Base-by-base conservation (phyloP, 495 filamentous ascomycete genomes). In the Xylaria grammica region DNA sequence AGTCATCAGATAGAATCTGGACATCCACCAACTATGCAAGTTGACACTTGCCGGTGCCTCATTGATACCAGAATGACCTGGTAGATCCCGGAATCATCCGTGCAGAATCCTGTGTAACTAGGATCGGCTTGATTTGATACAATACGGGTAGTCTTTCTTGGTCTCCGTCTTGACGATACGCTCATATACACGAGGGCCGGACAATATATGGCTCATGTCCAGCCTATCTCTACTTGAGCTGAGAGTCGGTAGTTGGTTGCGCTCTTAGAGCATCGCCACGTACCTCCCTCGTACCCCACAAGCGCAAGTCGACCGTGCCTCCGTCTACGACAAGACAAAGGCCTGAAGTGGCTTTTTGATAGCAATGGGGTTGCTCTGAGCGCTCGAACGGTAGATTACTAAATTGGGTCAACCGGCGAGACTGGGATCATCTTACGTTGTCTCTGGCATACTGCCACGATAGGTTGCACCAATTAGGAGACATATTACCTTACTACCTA, bases 1-100 rank as follows among this genome's bases (percentile, higher is more conserved):
- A 52, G 52, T 52, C 59, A 52, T 32, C 59, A 27, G 27, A 30
- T 36, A 22, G 20, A 52, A n/a, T n/a, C n/a, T 24, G 17, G n/a
- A 13, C 48, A 42, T 36, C 26, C 29, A 50, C 45, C 58, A 46
- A 42, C 26, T 7, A 29, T 62, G 46, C 46, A 32, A 52, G 32
- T 19, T 49, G 36, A 34, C 49, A 27, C 46, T 51, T n/a, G 17
- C 40, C 22, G n/a, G 55, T 10, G 49, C 32, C 40, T 54, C 19
- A 22, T 30, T 34, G 50, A 19, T 36, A 34, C 38, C 29, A 63
- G 36, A n/a, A 63, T 53, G 49, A 34, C 60, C 50, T 55, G 30
- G 52, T 29, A 54, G 19, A 55, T 53, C 50, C 60, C 60, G 50
- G 42, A 54, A 38, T 36, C 44, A 6, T 15, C 40, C 40, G 40